These are phyloP conservation scores for Mycena leptocephala DNA, from an alignment of 768 basidiomycete species.

Conservation along the genomic window DNA sequence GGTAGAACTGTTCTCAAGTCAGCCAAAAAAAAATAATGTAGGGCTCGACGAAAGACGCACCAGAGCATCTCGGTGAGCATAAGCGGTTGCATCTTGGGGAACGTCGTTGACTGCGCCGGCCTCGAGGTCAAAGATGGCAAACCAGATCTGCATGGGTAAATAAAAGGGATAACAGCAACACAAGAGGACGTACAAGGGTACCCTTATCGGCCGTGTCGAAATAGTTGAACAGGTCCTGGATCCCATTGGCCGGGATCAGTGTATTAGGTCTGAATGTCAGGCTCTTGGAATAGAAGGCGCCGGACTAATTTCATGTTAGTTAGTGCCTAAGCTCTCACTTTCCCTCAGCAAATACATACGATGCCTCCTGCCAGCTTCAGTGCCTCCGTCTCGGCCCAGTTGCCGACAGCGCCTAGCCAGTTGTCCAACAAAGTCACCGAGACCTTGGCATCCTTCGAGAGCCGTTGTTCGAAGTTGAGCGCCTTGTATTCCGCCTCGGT, in stretches of 20 bases:
- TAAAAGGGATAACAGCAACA: background rate
- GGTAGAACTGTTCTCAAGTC: slow-evolving; percentile 12
- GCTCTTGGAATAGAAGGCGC: slow-evolving; percentile 38
- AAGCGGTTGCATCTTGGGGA: slow-evolving; percentile 32
- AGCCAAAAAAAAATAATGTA: background rate
- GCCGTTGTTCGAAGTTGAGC: slow-evolving; percentile 25
- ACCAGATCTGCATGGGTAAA: slow-evolving; percentile 29
- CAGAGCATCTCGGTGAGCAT: slow-evolving; percentile 33
- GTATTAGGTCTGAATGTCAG: slow-evolving; percentile 30
- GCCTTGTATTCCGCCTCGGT: slow-evolving; percentile 32
- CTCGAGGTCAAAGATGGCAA: slow-evolving; percentile 37
- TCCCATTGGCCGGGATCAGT: slow-evolving; percentile 26
- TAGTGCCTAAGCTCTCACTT: too few relatives aligned
- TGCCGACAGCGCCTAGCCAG: slow-evolving; percentile 27
- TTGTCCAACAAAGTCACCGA: slow-evolving; percentile 20
- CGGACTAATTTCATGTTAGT: background rate
- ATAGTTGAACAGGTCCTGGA: slow-evolving; percentile 30
- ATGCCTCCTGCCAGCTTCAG: slow-evolving; percentile 20
- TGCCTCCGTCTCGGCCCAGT: slow-evolving; percentile 30
- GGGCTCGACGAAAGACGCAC: background rate
- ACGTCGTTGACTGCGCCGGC: slow-evolving; percentile 36
- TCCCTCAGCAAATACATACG: background rate
- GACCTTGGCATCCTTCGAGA: slow-evolving; percentile 10
- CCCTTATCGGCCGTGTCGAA: slow-evolving; percentile 34
- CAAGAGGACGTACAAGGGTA: slow-evolving; percentile 9